Evolutionary conservation across 1,284 basidiomycete genomes (phyloP).

Genomic region (Xanthoconium separans): DNA sequence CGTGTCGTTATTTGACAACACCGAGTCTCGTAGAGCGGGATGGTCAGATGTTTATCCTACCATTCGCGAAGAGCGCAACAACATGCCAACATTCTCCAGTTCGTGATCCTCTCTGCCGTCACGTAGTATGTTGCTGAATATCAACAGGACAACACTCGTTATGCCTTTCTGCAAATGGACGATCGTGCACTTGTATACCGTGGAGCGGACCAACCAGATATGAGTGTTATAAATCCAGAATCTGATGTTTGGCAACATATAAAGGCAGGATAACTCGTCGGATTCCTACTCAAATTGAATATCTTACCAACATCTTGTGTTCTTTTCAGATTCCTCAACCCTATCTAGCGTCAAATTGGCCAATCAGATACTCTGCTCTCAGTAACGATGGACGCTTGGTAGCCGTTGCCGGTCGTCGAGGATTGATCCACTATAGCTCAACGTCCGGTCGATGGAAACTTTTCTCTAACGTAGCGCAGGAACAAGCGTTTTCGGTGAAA

Average conservation of each 20-base stretch:
- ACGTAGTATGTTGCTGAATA: constrained; percentile 5
- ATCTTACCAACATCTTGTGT: not conserved
- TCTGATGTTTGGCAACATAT: constrained; percentile 98
- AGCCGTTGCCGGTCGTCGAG: constrained; percentile 90
- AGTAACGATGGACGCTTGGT: constrained; percentile 90
- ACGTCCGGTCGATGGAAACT: constrained; percentile 95
- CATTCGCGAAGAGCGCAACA: constrained; percentile 94
- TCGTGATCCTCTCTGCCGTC: constrained; percentile 19
- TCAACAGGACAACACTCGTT: constrained; percentile 83
- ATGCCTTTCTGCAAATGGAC: constrained; percentile 95
- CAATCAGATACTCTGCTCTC: constrained; percentile 90
- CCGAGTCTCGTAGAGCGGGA: constrained; percentile 43
- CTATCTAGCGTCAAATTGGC: constrained; percentile 93
- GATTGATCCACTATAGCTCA: constrained; percentile 92
- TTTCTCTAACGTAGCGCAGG: constrained; percentile 84
- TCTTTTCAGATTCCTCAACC: constrained; percentile 73
- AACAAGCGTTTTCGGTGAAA: constrained; percentile 84
- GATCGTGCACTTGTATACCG: constrained; percentile 94
- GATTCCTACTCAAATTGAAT: not conserved
- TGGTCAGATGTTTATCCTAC: constrained; percentile 80
- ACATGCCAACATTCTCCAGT: constrained; percentile 91
- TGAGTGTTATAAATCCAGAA: constrained; percentile 99
- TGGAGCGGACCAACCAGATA: constrained; percentile 95
- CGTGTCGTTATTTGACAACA: not conserved
- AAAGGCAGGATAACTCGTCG: constrained; percentile 50